These are phyloP conservation scores for Tolypocladium ovalisporum DNA, from an alignment of 2,329 filamentous ascomycete species.

Conservation along the genomic window DNA sequence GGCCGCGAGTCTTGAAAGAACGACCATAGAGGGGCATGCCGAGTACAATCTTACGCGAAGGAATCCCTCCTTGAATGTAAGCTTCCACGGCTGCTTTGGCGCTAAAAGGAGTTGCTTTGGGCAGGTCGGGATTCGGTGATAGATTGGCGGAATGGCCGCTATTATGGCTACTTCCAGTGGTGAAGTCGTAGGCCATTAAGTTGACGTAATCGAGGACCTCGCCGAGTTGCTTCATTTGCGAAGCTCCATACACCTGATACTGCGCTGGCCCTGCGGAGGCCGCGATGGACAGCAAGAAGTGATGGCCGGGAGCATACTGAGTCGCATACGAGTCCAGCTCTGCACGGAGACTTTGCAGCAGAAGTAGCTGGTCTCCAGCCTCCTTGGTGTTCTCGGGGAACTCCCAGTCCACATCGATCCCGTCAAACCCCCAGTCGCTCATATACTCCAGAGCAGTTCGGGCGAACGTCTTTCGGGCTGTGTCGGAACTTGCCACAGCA, in stretches of 20 bases:
- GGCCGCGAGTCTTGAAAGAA: constrained; percentile 37
- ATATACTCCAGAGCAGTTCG: constrained; percentile 56
- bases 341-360: constrained; percentile 28
- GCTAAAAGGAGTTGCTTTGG: constrained; percentile 54
- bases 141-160: constrained; percentile 64
- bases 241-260: constrained; percentile 25
- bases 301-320: constrained; percentile 25
- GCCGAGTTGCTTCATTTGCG: constrained; percentile 36
- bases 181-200: constrained; percentile 65
- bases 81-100: constrained; percentile 51
- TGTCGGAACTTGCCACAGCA: constrained; percentile 47
- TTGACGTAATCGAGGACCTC: constrained; percentile 42
- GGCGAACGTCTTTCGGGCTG: constrained; percentile 54
- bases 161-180: constrained; percentile 53
- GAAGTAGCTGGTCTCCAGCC: constrained; percentile 27
- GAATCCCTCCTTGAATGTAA: constrained; percentile 53
- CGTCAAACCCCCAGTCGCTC: constrained; percentile 57
- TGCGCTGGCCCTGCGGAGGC: constrained; percentile 34
- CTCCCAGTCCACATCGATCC: constrained; percentile 31
- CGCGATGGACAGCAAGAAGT: constrained; percentile 41
- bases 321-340: constrained; percentile 35
- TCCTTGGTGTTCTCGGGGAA: constrained; percentile 23
- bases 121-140: constrained; percentile 40
- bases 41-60: constrained; percentile 55
- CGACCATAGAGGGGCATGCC: constrained; percentile 76